Base-by-base conservation (phyloP, 2,329 filamentous ascomycete species). In the Aspergillus sp. region DNA sequence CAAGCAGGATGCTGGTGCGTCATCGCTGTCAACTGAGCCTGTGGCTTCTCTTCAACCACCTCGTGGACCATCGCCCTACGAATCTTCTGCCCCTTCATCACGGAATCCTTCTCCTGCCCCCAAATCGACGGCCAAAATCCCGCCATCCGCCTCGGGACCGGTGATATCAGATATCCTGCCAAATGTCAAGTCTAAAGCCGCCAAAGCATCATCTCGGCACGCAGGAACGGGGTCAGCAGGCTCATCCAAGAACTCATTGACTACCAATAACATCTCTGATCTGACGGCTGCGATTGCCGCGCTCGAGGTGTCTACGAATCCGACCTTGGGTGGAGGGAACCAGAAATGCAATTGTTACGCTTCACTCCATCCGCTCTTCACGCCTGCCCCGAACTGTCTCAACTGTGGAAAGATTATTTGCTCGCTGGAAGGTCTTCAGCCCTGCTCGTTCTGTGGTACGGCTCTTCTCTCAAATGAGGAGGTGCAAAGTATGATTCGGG, bases 351-450 rank as follows among this genome's bases (percentile, higher is more conserved):
- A 86, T 56, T 98, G 93, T 65, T 89, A 94, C 59, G 93, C 88
- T 0, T 83, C 86, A 0, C 81, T 88, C 2, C 93, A 98, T 64
- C 88, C 91, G 1, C 78, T 97, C 3, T 85, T 96, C 36, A 81
- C 81, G n/a, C 90, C 91, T 0, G 90, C 90, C 0, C 93, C 93
- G 1, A 98, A 97, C 63, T 98, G 93, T 62, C 71, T 94, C 11
- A 84, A 79, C 36, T 98, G 93, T 58, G 93, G 93, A 46, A 97
- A 97, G 64, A 89, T 98, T 9, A 85, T 97, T 43, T 98, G 93
- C 64, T 82, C 95, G 26, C 90, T 93, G 59, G 90, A 98, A 67
- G 93, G 93, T 0, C 75, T 97, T 1, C 91, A 91, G 0, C 91
- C 91, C 0, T 98, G 93, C 65, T 96, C 91, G 0, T 96, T 88